A percentile compares a stretch with the other conserved stretches of the same genome.
Conservation (phyloP, 2,329 filamentous ascomycete species). For the Hirsutella minnesotensis region DNA sequence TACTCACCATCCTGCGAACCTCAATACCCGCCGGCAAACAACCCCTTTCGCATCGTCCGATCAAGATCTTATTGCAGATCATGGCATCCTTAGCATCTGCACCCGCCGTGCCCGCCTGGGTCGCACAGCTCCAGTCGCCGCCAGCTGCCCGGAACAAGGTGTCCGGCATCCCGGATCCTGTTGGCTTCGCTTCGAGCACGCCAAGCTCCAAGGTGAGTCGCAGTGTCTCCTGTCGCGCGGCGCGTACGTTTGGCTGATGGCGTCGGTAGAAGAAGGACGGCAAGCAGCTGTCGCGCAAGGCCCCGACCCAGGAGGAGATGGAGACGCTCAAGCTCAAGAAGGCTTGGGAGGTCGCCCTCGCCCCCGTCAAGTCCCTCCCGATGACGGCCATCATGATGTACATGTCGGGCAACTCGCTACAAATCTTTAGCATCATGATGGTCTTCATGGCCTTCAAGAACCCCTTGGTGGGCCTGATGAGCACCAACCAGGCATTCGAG, state of each 20-base stretch:
- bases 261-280: slow-evolving; percentile 40
- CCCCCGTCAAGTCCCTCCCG: slow-evolving; percentile 82
- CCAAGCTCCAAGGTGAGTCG: slow-evolving; percentile 43
- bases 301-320: slow-evolving; percentile 72
- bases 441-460: slow-evolving; percentile 99
- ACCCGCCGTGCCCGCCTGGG: slow-evolving; percentile 58
- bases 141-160: slow-evolving; percentile 55
- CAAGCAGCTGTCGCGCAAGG: slow-evolving; percentile 39
- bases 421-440: slow-evolving; percentile 99
- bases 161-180: slow-evolving; percentile 66
- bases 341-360: slow-evolving; percentile 93
- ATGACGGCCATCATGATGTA: slow-evolving; percentile 99
- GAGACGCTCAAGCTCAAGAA: slow-evolving; percentile 96
- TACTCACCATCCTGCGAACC: too few relatives aligned
- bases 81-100: slow-evolving; percentile 17
- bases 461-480: slow-evolving; percentile 72
- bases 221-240: background rate
- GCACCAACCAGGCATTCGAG: slow-evolving; percentile 78
- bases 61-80: background rate
- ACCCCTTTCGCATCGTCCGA: background rate
- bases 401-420: slow-evolving; percentile 96
- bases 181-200: slow-evolving; percentile 58
- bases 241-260: background rate
- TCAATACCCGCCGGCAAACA: background rate
- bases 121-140: slow-evolving; percentile 63